phyloP scores from a whole-genome alignment of 1,139 yeast species.

The Zygoascus hellenicus region DNA sequence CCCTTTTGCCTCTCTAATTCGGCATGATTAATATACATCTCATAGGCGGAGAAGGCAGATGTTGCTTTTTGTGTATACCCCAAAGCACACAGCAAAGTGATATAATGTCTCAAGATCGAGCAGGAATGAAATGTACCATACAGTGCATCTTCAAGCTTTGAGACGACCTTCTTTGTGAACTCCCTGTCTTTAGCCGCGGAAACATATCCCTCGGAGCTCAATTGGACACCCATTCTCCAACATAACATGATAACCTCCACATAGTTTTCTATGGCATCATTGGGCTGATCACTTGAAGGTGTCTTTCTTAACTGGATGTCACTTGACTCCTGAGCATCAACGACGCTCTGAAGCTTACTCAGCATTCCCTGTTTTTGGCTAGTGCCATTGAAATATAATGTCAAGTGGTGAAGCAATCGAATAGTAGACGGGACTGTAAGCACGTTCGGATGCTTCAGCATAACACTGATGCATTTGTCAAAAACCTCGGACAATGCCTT shows the following conservation, averaged over 20 bases:
- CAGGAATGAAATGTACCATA: constrained; percentile 46
- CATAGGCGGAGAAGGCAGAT: constrained; percentile 42
- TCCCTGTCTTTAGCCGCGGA: constrained; percentile 16
- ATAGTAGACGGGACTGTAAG: background rate
- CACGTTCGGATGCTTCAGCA: background rate
- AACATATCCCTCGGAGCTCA: constrained; percentile 22
- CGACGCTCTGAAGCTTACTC: background rate
- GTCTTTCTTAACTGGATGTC: constrained; percentile 31
- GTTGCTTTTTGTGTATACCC: constrained; percentile 35
- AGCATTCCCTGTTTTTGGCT: no score
- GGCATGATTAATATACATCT: constrained; percentile 36
- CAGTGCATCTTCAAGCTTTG: constrained; percentile 35
- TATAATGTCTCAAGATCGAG: constrained; percentile 37
- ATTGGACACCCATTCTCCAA: constrained; percentile 22
- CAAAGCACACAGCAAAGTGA: constrained; percentile 29
- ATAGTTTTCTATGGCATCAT: constrained; percentile 30
- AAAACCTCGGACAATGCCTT: background rate
- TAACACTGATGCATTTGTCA: background rate
- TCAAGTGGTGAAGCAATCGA: no score
- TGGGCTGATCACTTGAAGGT: constrained; percentile 43
- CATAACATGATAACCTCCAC: constrained; percentile 33
- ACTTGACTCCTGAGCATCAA: constrained; percentile 7
- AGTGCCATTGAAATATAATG: no score
- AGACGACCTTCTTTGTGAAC: constrained; percentile 21
- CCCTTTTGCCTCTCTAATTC: constrained; percentile 31